Evolutionary conservation across 768 basidiomycete species (phyloP), one percentile per base, ranked within the genome.

Genomic region (Naganishia vishniacii): DNA sequence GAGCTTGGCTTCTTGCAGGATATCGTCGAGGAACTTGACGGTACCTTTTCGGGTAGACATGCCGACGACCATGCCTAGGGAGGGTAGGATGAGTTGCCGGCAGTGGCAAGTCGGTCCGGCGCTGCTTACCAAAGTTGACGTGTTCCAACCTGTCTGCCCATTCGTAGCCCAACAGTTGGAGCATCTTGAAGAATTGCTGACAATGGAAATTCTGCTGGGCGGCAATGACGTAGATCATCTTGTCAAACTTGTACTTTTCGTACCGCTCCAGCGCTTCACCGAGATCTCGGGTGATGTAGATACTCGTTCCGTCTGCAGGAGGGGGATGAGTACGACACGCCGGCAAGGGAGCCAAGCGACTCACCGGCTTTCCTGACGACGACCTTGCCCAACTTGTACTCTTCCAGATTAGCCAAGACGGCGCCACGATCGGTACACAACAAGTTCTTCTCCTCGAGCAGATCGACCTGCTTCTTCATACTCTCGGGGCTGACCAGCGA

Each of bases 231-330:
- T 93, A 94, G 76, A 97, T 87, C 88, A 94, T 91, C 75, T 86
- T 85, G 81, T 89, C 86, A 66, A 87, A 92, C 65, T 88, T 84
- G 82, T 92, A 91, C 74, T 89, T 86, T 70, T 91, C 87, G 80
- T 86, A 90, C 61, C 93, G 88, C 78, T 97, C 89, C 68, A 88
- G 86, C 0, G 93, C 92, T 23, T 87, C 94, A 48, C 86, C 93
- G 65, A 99, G 91, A 78, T 99, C 94, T 51, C 94, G 90, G 9
- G 90, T 92, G 59, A 94, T 83, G 77, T 95, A 95, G 68, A 93
- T 91, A 0, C 88, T 89, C 9, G 91, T 92, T 18, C 92, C 92
- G 67, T 95, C 92, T 93, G 70, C 1, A 4, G 28, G 4, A 16
- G 4, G 42, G 26, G 34, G 28, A 61, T 37, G 34, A 29, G 18